Evolutionary conservation across 768 basidiomycete species (phyloP).

Genomic region (Amanita fuliginea): DNA sequence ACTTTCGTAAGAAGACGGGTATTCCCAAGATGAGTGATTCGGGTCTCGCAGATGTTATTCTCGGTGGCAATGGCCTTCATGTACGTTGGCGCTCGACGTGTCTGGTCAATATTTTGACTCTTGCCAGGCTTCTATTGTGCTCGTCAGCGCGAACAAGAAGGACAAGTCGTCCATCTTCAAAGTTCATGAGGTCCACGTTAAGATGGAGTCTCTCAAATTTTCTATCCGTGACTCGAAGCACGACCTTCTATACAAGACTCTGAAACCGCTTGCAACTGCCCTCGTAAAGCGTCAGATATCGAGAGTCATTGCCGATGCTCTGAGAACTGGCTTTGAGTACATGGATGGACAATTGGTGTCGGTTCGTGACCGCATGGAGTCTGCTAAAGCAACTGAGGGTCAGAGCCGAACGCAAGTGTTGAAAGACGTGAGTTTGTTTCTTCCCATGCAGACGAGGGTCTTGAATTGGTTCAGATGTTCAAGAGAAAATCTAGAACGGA

Average conservation of each 20-base stretch:
- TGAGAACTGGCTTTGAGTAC: conserved; percentile 76
- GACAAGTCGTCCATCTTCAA: conserved; percentile 65
- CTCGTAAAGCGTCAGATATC: conserved; percentile 69
- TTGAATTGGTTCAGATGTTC: conserved; percentile 33
- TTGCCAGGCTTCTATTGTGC: conserved; percentile 42
- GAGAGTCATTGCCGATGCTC: conserved; percentile 47
- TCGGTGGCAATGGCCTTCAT: conserved; percentile 76
- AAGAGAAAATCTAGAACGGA: conserved; percentile 38
- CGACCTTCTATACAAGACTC: conserved; percentile 76
- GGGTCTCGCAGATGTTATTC: conserved; percentile 75
- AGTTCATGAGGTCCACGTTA: conserved; percentile 61
- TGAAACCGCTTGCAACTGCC: conserved; percentile 68
- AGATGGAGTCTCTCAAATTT: conserved; percentile 83
- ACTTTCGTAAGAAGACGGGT: conserved; percentile 78
- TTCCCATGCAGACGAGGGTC: neutral
- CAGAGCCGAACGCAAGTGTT: conserved; percentile 35
- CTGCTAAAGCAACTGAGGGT: conserved; percentile 31
- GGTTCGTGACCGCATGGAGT: conserved; percentile 74
- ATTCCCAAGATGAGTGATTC: conserved; percentile 73
- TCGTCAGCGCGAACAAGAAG: conserved; percentile 41
- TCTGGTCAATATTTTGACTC: neutral
- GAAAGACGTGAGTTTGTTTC: conserved; percentile 35
- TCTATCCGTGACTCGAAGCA: conserved; percentile 88
- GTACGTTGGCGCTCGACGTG: conserved; percentile 25
- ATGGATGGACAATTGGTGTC: conserved; percentile 81